A percentile compares a stretch with the other conserved stretches of the same genome.
These are phyloP conservation scores for Hemisphaericaspora xylanilytica DNA, from an alignment of 1,139 yeast species.

Conservation along the genomic window DNA sequence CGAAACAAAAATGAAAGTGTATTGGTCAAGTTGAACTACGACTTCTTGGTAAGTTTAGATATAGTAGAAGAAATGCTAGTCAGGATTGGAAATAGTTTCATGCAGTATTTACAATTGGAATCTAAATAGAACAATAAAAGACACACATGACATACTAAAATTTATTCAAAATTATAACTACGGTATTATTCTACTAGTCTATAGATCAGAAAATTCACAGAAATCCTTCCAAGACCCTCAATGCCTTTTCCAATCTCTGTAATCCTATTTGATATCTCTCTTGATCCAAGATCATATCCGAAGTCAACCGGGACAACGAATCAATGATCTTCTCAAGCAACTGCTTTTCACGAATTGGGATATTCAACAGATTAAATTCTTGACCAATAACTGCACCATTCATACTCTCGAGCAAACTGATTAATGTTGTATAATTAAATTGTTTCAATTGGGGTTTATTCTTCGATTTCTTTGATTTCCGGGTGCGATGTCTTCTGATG, in stretches of 20 bases:
- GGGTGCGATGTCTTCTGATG: conserved; percentile 17
- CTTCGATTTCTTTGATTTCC: conserved; percentile 13
- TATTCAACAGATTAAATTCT: conserved; percentile 70
- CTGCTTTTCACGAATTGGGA: conserved; percentile 75
- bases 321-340: conserved; percentile 82
- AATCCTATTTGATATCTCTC: conserved; percentile 80
- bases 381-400: conserved; percentile 64
- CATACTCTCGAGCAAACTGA: conserved; percentile 58
- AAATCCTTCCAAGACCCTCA: conserved; percentile 82
- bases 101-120: conserved; percentile 12
- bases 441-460: conserved; percentile 35
- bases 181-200: too few species aligned
- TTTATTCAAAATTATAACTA: too few species aligned
- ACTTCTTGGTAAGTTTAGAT: conserved; percentile 31
- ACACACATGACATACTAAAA: neutral
- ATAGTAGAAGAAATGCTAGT: conserved; percentile 21
- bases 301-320: conserved; percentile 77
- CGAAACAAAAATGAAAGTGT: conserved; percentile 7
- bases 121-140: conserved; percentile 1
- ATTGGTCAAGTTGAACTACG: conserved; percentile 40
- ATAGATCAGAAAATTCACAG: neutral
- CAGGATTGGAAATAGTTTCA: conserved; percentile 26
- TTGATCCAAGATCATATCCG: conserved; percentile 85
- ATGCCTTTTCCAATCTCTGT: conserved; percentile 72
- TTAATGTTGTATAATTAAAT: conserved; percentile 57